Conservation (phyloP, 108 stramenopile species). For the Skeletonema marinoi region DNA sequence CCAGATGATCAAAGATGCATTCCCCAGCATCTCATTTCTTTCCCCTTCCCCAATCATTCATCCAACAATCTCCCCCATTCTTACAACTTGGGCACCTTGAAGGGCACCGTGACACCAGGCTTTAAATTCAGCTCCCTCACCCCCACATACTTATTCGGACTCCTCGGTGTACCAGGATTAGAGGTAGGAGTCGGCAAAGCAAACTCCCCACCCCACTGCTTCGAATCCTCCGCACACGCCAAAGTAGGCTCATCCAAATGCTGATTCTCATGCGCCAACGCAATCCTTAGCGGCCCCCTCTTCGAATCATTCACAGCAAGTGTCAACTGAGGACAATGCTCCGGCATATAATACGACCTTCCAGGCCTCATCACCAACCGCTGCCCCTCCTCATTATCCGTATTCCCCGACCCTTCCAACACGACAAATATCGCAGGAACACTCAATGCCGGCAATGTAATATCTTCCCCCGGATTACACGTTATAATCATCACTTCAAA, state of each 20-base stretch:
- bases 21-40: neutral
- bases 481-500: constrained; percentile 80
- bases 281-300: constrained; percentile 71
- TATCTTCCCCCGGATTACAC: constrained; percentile 65
- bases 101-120: neutral
- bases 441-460: constrained; percentile 49
- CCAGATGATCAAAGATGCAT: too few relatives aligned
- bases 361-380: constrained; percentile 66
- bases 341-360: constrained; percentile 57
- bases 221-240: constrained; percentile 27
- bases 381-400: constrained; percentile 62
- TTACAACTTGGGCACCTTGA: neutral
- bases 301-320: constrained; percentile 56
- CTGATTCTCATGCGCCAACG: constrained; percentile 73
- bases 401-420: constrained; percentile 71
- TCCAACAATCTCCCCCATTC: neutral
- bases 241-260: constrained; percentile 63
- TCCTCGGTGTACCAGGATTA: neutral
- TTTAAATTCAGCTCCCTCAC: neutral
- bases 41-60: neutral
- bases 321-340: constrained; percentile 46
- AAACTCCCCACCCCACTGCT: constrained; percentile 50
- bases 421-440: constrained; percentile 72
- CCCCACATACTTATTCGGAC: neutral
- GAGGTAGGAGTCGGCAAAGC: constrained; percentile 18